Conservation (phyloP, 805 yeast genomes). For the Pichia scutulata region DNA sequence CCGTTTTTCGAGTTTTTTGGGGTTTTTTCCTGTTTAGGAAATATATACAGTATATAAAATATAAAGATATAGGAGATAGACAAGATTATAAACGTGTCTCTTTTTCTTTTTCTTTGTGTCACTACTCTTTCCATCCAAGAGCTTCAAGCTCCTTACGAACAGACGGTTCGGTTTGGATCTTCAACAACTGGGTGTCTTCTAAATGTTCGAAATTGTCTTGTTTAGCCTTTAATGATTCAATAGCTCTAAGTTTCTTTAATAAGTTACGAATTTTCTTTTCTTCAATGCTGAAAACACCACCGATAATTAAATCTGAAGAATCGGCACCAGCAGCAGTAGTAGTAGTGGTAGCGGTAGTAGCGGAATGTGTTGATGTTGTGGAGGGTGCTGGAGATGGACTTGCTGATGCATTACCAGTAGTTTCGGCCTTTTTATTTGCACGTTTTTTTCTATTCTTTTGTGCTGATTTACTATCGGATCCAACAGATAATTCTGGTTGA, state of each 20-base stretch:
- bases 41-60: not conserved
- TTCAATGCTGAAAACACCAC: slow-evolving; percentile 65
- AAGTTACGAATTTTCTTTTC: slow-evolving; percentile 89
- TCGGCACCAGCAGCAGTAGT: slow-evolving; percentile 2
- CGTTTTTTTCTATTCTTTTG: slow-evolving; percentile 58
- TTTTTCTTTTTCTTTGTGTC: not conserved
- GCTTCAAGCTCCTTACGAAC: slow-evolving; percentile 66
- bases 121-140: slow-evolving; percentile 55
- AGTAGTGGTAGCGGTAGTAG: slow-evolving; percentile 5
- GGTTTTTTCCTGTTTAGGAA: not conserved
- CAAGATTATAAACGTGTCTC: too few relatives aligned
- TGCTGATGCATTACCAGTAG: slow-evolving; percentile 8
- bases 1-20: too few relatives aligned
- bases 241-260: slow-evolving; percentile 92
- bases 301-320: slow-evolving; percentile 36
- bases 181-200: slow-evolving; percentile 88
- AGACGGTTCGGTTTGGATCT: slow-evolving; percentile 78
- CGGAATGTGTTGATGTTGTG: not conserved
- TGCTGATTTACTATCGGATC: slow-evolving; percentile 45
- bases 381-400: not conserved
- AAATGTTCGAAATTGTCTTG: slow-evolving; percentile 76
- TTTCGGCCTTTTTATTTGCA: slow-evolving; percentile 45
- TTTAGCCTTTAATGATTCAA: slow-evolving; percentile 79
- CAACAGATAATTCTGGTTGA: slow-evolving; percentile 45
- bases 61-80: too few relatives aligned